phyloP scores from a whole-genome alignment of 352 stramenopile species.

The Halophytophthora batemanensis region DNA sequence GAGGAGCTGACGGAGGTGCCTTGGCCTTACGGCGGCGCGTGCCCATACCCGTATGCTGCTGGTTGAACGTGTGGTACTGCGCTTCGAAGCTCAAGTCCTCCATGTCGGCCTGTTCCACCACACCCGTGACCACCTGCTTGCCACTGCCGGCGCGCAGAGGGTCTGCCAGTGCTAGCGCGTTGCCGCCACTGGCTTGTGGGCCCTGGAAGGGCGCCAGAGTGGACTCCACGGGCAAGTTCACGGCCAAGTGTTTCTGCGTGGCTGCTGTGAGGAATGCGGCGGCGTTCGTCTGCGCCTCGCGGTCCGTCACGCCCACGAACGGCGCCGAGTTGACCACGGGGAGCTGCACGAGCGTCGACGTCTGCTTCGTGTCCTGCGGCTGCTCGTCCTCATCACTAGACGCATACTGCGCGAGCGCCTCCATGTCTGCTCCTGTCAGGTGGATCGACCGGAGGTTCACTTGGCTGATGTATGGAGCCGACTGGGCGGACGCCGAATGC shows the following conservation, averaged over 20 bases:
- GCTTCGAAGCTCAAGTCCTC: slow-evolving; percentile 80
- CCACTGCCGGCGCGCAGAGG: slow-evolving; percentile 43
- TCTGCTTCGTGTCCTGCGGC: slow-evolving; percentile 3
- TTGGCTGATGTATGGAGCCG: no score
- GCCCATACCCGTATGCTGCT: slow-evolving; percentile 28
- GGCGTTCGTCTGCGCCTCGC: slow-evolving; percentile 26
- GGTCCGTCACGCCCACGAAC: slow-evolving; percentile 27
- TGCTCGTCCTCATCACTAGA: slow-evolving; percentile 47
- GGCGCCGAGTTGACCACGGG: slow-evolving; percentile 58
- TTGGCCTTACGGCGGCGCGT: slow-evolving; percentile 10
- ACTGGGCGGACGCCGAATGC: no score
- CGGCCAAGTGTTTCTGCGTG: slow-evolving; percentile 37
- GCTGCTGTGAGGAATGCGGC: slow-evolving; percentile 36
- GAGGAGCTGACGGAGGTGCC: slow-evolving; percentile 22
- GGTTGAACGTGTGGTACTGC: slow-evolving; percentile 80
- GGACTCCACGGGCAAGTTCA: slow-evolving; percentile 68
- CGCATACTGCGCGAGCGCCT: slow-evolving; percentile 42
- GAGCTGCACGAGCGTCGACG: slow-evolving; percentile 15
- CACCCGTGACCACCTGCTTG: slow-evolving; percentile 73
- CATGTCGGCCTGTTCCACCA: slow-evolving; percentile 67
- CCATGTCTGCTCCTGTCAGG: slow-evolving; percentile 25
- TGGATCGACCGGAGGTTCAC: background rate
- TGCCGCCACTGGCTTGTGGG: slow-evolving; percentile 17
- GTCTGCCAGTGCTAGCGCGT: slow-evolving; percentile 13
- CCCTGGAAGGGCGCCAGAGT: slow-evolving; percentile 57